Percentiles rank a stretch among this genome's conserved stretches.
Conservation (phyloP, 2,329 filamentous ascomycete species). For the Aspergillus melleus region DNA sequence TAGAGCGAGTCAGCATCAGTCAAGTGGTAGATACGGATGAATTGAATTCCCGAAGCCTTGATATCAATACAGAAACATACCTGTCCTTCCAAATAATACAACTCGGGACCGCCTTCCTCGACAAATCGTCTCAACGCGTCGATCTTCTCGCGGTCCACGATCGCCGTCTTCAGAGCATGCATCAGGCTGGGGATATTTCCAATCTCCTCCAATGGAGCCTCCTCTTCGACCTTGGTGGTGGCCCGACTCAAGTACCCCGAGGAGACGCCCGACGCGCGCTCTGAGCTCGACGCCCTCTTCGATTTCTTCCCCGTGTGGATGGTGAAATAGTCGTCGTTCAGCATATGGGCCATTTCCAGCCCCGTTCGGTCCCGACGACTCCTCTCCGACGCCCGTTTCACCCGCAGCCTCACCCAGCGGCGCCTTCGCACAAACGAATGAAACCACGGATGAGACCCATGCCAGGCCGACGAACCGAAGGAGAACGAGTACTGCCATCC, state of each 20-base stretch:
- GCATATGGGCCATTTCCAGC: constrained; percentile 56
- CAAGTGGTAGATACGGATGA: background rate
- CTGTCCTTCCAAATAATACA: constrained; percentile 69
- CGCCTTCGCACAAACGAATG: constrained; percentile 91
- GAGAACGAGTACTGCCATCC: constrained; percentile 97
- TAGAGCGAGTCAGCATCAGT: background rate
- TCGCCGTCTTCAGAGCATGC: constrained; percentile 63
- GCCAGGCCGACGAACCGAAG: constrained; percentile 81
- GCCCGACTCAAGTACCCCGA: constrained; percentile 36
- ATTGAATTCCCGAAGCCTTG: background rate
- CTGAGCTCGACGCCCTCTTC: constrained; percentile 44
- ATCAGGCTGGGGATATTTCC: constrained; percentile 69
- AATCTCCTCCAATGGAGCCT: constrained; percentile 53
- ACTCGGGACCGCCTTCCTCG: constrained; percentile 71
- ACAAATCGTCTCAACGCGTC: constrained; percentile 80
- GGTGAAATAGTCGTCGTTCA: constrained; percentile 78
- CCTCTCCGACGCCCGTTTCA: constrained; percentile 55
- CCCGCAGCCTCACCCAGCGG: constrained; percentile 80
- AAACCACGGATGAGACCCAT: constrained; percentile 84
- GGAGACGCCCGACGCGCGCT: constrained; percentile 28
- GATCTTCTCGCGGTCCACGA: constrained; percentile 89
- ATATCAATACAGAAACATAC: constrained; percentile 28
- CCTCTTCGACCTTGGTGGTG: constrained; percentile 47
- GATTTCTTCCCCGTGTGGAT: constrained; percentile 58
- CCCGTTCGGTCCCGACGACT: constrained; percentile 34